Conservation (phyloP, 345 rosid species). For the Pistacia atlantica region DNA sequence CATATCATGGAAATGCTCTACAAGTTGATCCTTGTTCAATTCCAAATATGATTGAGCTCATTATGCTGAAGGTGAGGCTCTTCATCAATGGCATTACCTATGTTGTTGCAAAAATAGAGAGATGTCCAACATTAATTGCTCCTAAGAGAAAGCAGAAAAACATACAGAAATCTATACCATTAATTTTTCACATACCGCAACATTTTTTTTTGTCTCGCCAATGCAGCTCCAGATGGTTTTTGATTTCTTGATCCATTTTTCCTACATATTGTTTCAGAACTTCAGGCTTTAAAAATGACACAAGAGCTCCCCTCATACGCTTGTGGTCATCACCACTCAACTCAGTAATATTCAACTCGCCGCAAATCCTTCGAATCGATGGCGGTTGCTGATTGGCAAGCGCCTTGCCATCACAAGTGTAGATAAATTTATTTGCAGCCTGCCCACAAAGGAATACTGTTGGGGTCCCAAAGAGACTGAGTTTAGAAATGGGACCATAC, state of each 20-base stretch:
- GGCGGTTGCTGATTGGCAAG: slow-evolving; percentile 20
- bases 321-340: slow-evolving; percentile 36
- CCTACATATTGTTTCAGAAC: slow-evolving; percentile 33
- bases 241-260: slow-evolving; percentile 35
- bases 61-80: slow-evolving; percentile 38
- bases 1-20: slow-evolving; percentile 14
- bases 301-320: slow-evolving; percentile 34
- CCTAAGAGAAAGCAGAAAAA: background rate
- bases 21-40: slow-evolving; percentile 25
- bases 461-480: slow-evolving; percentile 24
- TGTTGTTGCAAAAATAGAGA: no score
- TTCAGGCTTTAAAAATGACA: slow-evolving; percentile 36
- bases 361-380: slow-evolving; percentile 24
- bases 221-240: slow-evolving; percentile 28
- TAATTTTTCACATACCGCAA: slow-evolving; percentile 17
- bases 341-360: slow-evolving; percentile 31
- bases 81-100: slow-evolving; percentile 40
- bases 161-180: no score
- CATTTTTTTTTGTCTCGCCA: slow-evolving; percentile 38
- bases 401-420: slow-evolving; percentile 9
- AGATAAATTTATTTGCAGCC: slow-evolving; percentile 40
- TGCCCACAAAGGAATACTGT: slow-evolving; percentile 37
- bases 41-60: slow-evolving; percentile 33
- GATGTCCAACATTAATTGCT: no score
- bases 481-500: slow-evolving; percentile 43